Evolutionary conservation across 2,329 filamentous ascomycete genomes (phyloP).

Genomic region (Calonectria crousiana): DNA sequence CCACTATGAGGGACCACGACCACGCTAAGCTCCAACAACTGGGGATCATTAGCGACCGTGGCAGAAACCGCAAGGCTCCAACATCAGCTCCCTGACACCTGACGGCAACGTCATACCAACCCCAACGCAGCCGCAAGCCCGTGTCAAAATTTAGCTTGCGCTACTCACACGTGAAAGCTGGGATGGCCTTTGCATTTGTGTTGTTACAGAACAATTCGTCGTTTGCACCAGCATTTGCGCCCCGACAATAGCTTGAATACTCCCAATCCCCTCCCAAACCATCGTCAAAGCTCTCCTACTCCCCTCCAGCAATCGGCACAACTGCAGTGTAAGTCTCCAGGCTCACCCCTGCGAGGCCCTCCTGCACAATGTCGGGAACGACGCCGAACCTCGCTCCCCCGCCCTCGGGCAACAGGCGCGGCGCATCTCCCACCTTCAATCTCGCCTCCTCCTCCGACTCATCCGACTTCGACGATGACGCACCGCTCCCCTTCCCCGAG

Average conservation of each 20-base stretch:
- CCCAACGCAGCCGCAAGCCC: background rate
- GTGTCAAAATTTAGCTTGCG: background rate
- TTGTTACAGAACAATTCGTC: background rate
- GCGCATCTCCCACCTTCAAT: slow-evolving; percentile 53
- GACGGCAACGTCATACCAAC: slow-evolving; percentile 8
- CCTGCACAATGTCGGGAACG: slow-evolving; percentile 26
- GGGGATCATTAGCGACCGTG: slow-evolving; percentile 17
- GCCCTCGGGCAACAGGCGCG: slow-evolving; percentile 42
- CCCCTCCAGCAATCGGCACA: background rate
- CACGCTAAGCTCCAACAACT: slow-evolving; percentile 18
- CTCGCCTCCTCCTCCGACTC: slow-evolving; percentile 57
- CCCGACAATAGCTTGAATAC: background rate
- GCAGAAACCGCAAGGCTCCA: slow-evolving; percentile 18
- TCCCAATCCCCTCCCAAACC: background rate
- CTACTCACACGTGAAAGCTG: background rate
- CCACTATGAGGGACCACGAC: slow-evolving; percentile 3
- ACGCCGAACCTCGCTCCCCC: slow-evolving; percentile 44
- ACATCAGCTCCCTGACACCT: background rate
- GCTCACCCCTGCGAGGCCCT: background rate
- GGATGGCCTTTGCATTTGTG: too few relatives aligned
- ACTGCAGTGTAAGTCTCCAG: background rate
- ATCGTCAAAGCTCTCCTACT: background rate
- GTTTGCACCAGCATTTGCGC: background rate
- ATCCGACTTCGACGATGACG: slow-evolving; percentile 65
- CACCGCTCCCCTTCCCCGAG: slow-evolving; percentile 86